Conservation (phyloP, 1,284 basidiomycete genomes). For the Ceratorhiza oryzae-sativae region DNA sequence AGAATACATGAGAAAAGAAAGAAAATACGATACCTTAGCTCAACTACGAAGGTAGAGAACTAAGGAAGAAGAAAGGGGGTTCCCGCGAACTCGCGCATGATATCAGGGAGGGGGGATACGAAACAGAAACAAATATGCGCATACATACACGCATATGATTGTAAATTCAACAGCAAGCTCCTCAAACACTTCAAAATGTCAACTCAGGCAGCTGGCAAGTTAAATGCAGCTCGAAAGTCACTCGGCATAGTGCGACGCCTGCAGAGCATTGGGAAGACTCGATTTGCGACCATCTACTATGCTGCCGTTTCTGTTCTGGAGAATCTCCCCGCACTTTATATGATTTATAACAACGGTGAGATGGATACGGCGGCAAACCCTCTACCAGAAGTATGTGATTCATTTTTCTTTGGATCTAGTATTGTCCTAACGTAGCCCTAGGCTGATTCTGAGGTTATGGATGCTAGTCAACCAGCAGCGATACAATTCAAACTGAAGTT, state of each 20-base stretch:
- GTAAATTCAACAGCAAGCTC: too few relatives aligned
- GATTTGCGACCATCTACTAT: slow-evolving; percentile 48
- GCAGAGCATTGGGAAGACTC: slow-evolving; percentile 49
- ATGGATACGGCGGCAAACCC: background rate
- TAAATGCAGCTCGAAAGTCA: slow-evolving; percentile 43
- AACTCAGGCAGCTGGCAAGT: slow-evolving; percentile 45
- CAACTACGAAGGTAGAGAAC: too few relatives aligned
- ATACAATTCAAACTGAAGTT: background rate
- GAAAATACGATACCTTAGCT: too few relatives aligned
- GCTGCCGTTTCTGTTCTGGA: background rate
- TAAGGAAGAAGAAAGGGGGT: too few relatives aligned
- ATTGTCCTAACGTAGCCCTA: background rate
- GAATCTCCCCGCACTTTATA: slow-evolving; percentile 20
- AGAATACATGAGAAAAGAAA: too few relatives aligned
- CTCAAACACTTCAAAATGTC: slow-evolving; percentile 48
- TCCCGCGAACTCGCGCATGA: too few relatives aligned
- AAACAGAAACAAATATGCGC: too few relatives aligned
- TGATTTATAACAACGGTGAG: background rate
- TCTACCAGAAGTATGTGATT: background rate
- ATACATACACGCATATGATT: too few relatives aligned
- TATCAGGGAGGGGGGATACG: too few relatives aligned
- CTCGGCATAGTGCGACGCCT: slow-evolving; percentile 46
- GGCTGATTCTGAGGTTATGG: slow-evolving; percentile 4
- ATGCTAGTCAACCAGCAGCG: background rate
- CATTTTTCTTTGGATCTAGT: background rate